Evolutionary conservation across 2,329 filamentous ascomycete genomes (phyloP), one percentile per base, ranked within the genome.

Genomic region (Aspergillus candidus): DNA sequence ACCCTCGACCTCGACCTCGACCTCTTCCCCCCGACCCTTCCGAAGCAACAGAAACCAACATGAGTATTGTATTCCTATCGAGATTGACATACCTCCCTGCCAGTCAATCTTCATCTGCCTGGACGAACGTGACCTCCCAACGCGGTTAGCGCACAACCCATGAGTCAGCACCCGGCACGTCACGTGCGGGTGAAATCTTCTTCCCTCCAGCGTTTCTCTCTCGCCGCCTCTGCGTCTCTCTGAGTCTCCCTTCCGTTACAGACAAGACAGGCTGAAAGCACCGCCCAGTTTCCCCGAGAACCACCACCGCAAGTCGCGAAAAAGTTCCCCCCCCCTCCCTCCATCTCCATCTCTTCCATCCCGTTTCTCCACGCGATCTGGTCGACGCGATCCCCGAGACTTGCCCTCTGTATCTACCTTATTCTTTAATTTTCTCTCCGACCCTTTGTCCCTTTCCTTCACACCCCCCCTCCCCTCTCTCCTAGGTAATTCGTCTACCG

Each of bases 331-430:
- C 58, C 57, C 59, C 61, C 58, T n/a, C 58, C 61, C 59, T 61
- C 61, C 61, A 65, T 63, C 65, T 54, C 58, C 60, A 60, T 63
- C 61, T 60, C 61, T 61, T 64, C 61, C 50, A 59, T 54, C 58
- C 52, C 55, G 50, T 37, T 41, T 56, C 55, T 48, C 53, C 56
- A 61, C 63, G 59, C 63, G 58, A 59, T 54, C 47, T 54, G 50
- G 53, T 40, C 56, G 52, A 56, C 63, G 53, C 58, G 52, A 50
- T 15, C 48, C 47, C 50, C 52, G 51, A 46, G 41, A 44, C 50
- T 51, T 48, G 43, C 51, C 50, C 52, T 42, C 48, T 50, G 44
- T 48, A 47, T 52, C 40, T 36, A 48, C 50, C 33, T 37, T 34
- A 40, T 46, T 41, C 46, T 45, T 56, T 51, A 48, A 52, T 36